Evolutionary conservation across 371 early-diverging fungal genomes (phyloP), one percentile per base, ranked within the genome.

Genomic region (Mortierella sp.): DNA sequence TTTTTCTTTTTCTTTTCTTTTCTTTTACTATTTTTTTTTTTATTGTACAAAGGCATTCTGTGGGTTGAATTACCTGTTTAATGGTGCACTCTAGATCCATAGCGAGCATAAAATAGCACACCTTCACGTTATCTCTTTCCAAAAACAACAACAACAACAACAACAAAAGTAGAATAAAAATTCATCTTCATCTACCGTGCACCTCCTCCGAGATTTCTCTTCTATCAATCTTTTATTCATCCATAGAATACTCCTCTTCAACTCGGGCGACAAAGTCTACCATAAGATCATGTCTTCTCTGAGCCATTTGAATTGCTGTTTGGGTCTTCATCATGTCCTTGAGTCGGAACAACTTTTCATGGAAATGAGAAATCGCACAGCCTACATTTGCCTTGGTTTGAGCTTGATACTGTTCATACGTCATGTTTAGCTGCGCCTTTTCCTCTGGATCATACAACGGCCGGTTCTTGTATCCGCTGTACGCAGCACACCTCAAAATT

Each of bases 401-500:
- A 1, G 72, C 71, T 44, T 87, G 82, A 61, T 90, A 91, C 28
- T 85, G 82, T 28, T 86, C 88, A 23, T 87, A 84, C 2, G 89
- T 84, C 67, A 88, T 88, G 52, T 86, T 80, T 47, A 81, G 62
- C 7, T 85, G 79, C 7, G 83, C 79, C 57, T 77, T 70, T 61
- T 88, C 83, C 16, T 74, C 76, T 1, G 90, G 90, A 25, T 83
- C 85, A 74, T 88, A 90, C 4, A 94, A 62, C 1, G 92, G 81
- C 11, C 88, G 84, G 62, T 86, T 82, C 57, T 88, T 87, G 16
- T 88, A 88, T 12, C 91, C 93, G 56, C 92, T 91, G 71, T 86
- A 94, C 1, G 94, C 88, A 46, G 92, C 92, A 64, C 91, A 91
- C 7, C 94, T 83, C 67, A 91, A 81, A 15, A 93, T 85, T 18